phyloP scores from a whole-genome alignment of 2,329 filamentous ascomycete genomes.

The Pseudohalonectria lignicola region DNA sequence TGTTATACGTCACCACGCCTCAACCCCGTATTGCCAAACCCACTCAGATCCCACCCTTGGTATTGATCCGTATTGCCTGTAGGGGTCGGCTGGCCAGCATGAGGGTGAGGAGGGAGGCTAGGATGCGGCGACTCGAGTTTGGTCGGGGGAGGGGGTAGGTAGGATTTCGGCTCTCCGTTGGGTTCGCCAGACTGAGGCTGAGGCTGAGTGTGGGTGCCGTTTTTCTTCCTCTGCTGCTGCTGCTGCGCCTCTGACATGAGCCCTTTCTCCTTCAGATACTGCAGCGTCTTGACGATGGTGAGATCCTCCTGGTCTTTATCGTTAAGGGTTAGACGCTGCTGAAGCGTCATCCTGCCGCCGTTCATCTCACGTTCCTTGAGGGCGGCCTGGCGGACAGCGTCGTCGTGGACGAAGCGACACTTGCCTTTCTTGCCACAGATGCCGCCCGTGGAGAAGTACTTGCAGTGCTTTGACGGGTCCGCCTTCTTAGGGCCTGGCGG shows the following conservation, averaged over 20 bases:
- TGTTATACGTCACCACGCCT: constrained; percentile 16
- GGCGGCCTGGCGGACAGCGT: constrained; percentile 50
- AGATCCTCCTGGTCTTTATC: constrained; percentile 59
- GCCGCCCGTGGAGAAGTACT: constrained; percentile 59
- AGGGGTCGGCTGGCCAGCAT: too few relatives aligned
- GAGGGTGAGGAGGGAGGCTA: too few relatives aligned
- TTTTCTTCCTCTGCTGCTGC: constrained; percentile 1
- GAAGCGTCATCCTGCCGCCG: constrained; percentile 53
- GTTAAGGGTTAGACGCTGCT: constrained; percentile 54
- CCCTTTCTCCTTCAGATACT: constrained; percentile 52
- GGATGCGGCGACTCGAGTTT: too few relatives aligned
- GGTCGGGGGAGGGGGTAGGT: constrained; percentile 11
- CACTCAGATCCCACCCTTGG: constrained; percentile 26
- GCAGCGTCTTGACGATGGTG: constrained; percentile 53
- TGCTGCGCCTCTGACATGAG: constrained; percentile 23
- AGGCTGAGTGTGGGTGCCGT: too few relatives aligned
- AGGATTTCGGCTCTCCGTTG: too few relatives aligned
- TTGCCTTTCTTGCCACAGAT: constrained; percentile 64
- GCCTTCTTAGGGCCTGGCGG: constrained; percentile 44
- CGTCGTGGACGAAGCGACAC: constrained; percentile 62
- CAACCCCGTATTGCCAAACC: constrained; percentile 27
- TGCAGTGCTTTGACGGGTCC: constrained; percentile 55
- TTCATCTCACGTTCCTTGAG: constrained; percentile 54
- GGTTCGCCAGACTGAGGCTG: too few relatives aligned
- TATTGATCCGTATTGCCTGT: too few relatives aligned